A percentile compares a stretch with the other conserved stretches of the same genome.
Evolutionary conservation across 768 basidiomycete genomes (phyloP).

Genomic region (Russula ochroleuca): DNA sequence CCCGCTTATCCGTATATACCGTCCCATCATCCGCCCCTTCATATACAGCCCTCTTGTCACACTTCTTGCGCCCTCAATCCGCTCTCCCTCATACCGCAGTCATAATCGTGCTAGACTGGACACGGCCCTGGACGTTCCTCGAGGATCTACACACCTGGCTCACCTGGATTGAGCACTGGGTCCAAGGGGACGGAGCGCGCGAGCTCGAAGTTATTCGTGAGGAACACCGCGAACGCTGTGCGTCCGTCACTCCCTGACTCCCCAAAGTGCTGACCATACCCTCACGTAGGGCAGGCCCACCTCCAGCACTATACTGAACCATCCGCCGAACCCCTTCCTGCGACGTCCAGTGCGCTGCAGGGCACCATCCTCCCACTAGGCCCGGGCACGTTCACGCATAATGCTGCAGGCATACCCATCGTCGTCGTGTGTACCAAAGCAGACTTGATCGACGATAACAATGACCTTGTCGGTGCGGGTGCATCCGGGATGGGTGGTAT

Average conservation of each 20-base stretch:
- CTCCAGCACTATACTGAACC: constrained; percentile 89
- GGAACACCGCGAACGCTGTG: constrained; percentile 79
- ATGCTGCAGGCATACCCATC: constrained; percentile 80
- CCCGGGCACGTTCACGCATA: constrained; percentile 81
- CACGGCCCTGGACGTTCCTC: constrained; percentile 86
- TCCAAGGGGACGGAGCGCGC: constrained; percentile 60
- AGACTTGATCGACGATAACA: constrained; percentile 83
- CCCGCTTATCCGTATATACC: constrained; percentile 87
- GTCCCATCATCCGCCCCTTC: constrained; percentile 75
- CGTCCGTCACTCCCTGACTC: constrained; percentile 34
- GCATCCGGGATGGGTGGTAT: constrained; percentile 82
- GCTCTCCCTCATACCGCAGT: constrained; percentile 68
- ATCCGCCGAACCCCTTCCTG: constrained; percentile 57
- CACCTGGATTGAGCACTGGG: constrained; percentile 79
- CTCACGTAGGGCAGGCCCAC: constrained; percentile 69
- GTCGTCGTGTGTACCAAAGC: constrained; percentile 90
- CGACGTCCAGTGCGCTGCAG: constrained; percentile 54
- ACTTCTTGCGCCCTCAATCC: constrained; percentile 69
- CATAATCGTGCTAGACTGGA: constrained; percentile 92
- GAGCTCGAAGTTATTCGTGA: constrained; percentile 73
- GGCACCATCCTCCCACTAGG: constrained; percentile 78
- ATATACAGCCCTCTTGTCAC: constrained; percentile 67
- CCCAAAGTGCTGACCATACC: neutral
- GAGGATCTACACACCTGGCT: constrained; percentile 84
- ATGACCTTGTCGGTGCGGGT: constrained; percentile 64